A percentile compares a stretch with the other conserved stretches of the same genome.
phyloP scores from a whole-genome alignment of 495 filamentous ascomycete species.

The Trichocladium antarcticum region DNA sequence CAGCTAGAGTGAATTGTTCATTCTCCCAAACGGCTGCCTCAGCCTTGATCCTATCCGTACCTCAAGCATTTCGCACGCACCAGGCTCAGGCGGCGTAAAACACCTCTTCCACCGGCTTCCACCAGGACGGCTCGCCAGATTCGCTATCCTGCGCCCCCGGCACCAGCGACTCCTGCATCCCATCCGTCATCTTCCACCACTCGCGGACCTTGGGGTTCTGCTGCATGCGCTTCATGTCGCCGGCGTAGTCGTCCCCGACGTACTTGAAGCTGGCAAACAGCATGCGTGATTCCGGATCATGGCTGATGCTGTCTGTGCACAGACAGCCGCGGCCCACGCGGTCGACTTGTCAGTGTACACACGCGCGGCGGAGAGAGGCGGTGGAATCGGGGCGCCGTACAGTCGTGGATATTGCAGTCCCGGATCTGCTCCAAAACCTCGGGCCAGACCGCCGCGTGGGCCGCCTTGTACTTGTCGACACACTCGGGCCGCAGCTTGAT shows the following conservation, averaged over 20 bases:
- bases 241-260: constrained; percentile 54
- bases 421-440: constrained; percentile 62
- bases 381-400: constrained; percentile 29
- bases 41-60: too few relatives aligned
- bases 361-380: neutral
- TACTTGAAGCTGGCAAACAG: constrained; percentile 70
- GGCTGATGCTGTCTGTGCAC: constrained; percentile 55
- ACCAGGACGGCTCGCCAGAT: constrained; percentile 55
- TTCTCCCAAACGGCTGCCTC: too few relatives aligned
- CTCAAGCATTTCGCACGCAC: too few relatives aligned
- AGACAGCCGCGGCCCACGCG: neutral
- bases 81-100: constrained; percentile 48
- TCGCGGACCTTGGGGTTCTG: constrained; percentile 58
- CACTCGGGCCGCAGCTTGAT: constrained; percentile 57
- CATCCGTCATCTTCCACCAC: constrained; percentile 72
- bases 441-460: constrained; percentile 62
- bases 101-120: constrained; percentile 60
- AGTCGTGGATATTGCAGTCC: constrained; percentile 61
- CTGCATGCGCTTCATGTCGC: constrained; percentile 61
- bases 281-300: constrained; percentile 47
- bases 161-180: constrained; percentile 53
- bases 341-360: neutral
- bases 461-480: constrained; percentile 56
- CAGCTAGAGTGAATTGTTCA: too few relatives aligned
- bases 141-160: constrained; percentile 51